A percentile compares a stretch with the other conserved stretches of the same genome.
These are phyloP conservation scores for Porcisia deanei DNA, from an alignment of 208 protist species.

Conservation along the genomic window DNA sequence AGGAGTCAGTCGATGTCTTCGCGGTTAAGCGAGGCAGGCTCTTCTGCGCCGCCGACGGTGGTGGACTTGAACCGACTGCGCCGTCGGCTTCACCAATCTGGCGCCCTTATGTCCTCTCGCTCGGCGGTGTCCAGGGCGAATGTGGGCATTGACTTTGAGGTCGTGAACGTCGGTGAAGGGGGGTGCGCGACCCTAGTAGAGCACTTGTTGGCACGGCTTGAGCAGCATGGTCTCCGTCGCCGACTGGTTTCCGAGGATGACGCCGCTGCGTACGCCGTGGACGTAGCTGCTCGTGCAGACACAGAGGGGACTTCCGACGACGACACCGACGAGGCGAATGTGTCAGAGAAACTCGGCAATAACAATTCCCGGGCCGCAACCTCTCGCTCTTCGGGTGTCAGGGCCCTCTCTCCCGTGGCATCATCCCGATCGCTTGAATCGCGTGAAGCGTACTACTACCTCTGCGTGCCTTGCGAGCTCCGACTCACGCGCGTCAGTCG, in stretches of 20 bases:
- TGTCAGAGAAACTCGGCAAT: neutral
- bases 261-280: slow-evolving; percentile 24
- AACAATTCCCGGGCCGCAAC: neutral
- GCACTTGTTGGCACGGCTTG: slow-evolving; percentile 70
- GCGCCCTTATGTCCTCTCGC: slow-evolving; percentile 57
- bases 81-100: slow-evolving; percentile 46
- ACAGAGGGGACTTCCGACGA: neutral
- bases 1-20: slow-evolving; percentile 8
- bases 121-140: slow-evolving; percentile 48
- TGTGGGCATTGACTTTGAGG: slow-evolving; percentile 20
- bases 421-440: slow-evolving; percentile 7
- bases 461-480: slow-evolving; percentile 83
- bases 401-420: neutral
- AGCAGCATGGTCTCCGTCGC: slow-evolving; percentile 84
- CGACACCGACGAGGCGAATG: neutral
- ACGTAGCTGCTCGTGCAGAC: slow-evolving; percentile 2
- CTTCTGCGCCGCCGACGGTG: slow-evolving; percentile 7
- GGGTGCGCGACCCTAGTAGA: slow-evolving; percentile 54
- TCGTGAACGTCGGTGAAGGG: slow-evolving; percentile 72
- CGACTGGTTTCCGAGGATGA: slow-evolving; percentile 47
- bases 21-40: slow-evolving; percentile 3
- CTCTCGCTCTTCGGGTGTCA: neutral
- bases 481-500: slow-evolving; percentile 50
- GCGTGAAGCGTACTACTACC: slow-evolving; percentile 81
- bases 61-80: slow-evolving; percentile 26